Conservation (phyloP, 2,329 filamentous ascomycete genomes). For the Falciphora oryzae region DNA sequence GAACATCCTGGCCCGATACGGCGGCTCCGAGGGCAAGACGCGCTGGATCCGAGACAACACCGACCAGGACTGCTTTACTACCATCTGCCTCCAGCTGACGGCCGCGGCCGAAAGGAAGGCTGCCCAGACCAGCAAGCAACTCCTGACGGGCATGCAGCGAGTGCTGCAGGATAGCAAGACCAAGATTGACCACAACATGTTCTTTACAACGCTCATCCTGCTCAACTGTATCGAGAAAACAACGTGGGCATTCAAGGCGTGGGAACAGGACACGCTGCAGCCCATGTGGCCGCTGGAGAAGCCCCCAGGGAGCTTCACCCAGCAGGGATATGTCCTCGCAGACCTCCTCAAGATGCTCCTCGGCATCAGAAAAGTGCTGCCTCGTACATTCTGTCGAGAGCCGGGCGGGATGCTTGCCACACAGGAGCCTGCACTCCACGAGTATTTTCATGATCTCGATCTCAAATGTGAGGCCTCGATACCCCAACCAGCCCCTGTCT, state of each 20-base stretch:
- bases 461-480: conserved; percentile 47
- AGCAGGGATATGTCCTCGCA: conserved; percentile 54
- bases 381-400: conserved; percentile 40
- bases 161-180: conserved; percentile 55
- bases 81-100: conserved; percentile 58
- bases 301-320: conserved; percentile 49
- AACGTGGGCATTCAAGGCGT: conserved; percentile 63
- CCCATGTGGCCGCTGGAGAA: conserved; percentile 57
- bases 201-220: conserved; percentile 55
- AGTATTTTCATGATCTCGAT: conserved; percentile 51
- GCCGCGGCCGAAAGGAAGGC: conserved; percentile 60
- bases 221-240: conserved; percentile 63
- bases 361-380: conserved; percentile 53
- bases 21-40: conserved; percentile 14
- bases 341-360: conserved; percentile 56
- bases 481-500: not conserved
- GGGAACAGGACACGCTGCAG: conserved; percentile 56
- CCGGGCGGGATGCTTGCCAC: conserved; percentile 43
- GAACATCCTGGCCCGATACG: conserved; percentile 43
- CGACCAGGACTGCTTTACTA: conserved; percentile 52
- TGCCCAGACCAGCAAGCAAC: conserved; percentile 49
- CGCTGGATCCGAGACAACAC: conserved; percentile 47
- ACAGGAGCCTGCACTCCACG: conserved; percentile 35
- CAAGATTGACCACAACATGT: conserved; percentile 55
- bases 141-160: conserved; percentile 56